These are phyloP conservation scores for Protomyces macrosporus DNA, from an alignment of 1,139 yeast species.

Conservation along the genomic window DNA sequence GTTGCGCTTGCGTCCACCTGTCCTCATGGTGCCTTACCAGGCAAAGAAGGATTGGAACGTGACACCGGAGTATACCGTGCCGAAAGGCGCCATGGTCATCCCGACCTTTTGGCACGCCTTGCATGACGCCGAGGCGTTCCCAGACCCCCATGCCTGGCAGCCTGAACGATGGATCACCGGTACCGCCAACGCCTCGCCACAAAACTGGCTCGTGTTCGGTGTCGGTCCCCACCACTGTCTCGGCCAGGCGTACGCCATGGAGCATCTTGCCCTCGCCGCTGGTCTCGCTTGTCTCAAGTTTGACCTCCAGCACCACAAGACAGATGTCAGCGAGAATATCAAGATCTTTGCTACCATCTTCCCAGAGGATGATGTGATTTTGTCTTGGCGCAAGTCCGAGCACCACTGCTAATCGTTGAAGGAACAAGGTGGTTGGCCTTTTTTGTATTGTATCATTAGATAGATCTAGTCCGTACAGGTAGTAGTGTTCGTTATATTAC, in stretches of 20 bases:
- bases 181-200: conserved; percentile 50
- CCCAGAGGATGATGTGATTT: conserved; percentile 62
- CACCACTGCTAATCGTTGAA: conserved; percentile 1
- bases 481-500: neutral
- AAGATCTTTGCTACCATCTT: conserved; percentile 96
- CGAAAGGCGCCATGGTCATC: conserved; percentile 94
- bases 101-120: conserved; percentile 93
- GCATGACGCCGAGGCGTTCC: conserved; percentile 95
- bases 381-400: conserved; percentile 12
- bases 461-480: neutral
- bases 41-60: conserved; percentile 82
- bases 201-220: conserved; percentile 95
- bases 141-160: conserved; percentile 83
- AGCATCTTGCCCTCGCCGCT: conserved; percentile 79
- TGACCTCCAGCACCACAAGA: conserved; percentile 74
- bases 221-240: conserved; percentile 94
- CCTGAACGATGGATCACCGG: conserved; percentile 92
- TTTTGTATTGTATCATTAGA: neutral
- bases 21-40: conserved; percentile 93
- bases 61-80: conserved; percentile 76
- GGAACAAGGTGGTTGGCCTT: neutral
- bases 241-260: conserved; percentile 88
- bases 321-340: conserved; percentile 80
- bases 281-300: conserved; percentile 81
- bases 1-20: conserved; percentile 94